These are phyloP conservation scores for Eucalyptus viminalis DNA, from an alignment of 345 rosid species.

Conservation along the genomic window DNA sequence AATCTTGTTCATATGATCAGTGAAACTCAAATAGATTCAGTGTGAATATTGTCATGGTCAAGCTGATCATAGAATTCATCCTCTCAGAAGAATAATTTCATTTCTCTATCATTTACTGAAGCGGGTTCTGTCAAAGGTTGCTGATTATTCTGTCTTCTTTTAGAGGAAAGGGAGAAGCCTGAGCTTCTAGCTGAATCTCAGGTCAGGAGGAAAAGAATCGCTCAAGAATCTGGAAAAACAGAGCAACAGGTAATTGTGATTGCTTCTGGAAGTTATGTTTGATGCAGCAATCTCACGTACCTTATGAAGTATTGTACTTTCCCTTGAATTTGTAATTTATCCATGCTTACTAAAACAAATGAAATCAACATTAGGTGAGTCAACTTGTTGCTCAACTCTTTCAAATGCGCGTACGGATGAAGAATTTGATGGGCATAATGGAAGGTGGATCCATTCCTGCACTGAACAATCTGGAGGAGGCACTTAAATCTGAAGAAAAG, in stretches of 20 bases:
- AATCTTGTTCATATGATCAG: neutral
- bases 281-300: neutral
- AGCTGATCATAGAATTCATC: neutral
- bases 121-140: neutral
- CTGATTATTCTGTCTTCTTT: neutral
- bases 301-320: neutral
- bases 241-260: conserved; percentile 58
- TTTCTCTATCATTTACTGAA: neutral
- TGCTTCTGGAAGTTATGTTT: neutral
- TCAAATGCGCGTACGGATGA: conserved; percentile 93
- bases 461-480: conserved; percentile 72
- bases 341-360: neutral
- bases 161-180: conserved; percentile 95
- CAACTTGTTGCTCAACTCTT: conserved; percentile 93
- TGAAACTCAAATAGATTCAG: neutral
- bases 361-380: conserved; percentile 53
- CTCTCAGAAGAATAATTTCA: neutral
- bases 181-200: conserved; percentile 89
- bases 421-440: conserved; percentile 93
- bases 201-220: conserved; percentile 68
- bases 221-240: conserved; percentile 77
- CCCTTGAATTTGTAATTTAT: neutral
- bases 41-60: neutral
- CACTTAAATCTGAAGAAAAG: conserved; percentile 77
- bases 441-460: conserved; percentile 95